These are phyloP conservation scores for Dactylis glomerata DNA, from an alignment of 176 grass and related monocot species.

Conservation along the genomic window DNA sequence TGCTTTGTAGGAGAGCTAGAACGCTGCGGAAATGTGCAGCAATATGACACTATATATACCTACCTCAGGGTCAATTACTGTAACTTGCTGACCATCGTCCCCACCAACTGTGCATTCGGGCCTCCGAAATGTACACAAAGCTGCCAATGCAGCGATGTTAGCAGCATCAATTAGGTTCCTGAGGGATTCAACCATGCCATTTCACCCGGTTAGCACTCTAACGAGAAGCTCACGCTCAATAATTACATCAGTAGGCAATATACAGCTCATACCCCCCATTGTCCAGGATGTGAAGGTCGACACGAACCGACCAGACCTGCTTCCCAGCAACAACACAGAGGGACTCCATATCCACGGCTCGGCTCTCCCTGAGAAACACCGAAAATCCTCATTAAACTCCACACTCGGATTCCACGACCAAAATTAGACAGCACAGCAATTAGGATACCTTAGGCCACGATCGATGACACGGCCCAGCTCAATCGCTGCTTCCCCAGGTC, in stretches of 20 bases:
- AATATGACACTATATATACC: not conserved
- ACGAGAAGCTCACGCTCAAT: not conserved
- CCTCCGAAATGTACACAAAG: slow-evolving; percentile 77
- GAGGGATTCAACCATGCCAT: not conserved
- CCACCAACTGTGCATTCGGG: slow-evolving; percentile 83
- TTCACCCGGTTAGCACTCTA: not conserved
- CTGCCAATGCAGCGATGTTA: slow-evolving; percentile 87
- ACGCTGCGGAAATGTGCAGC: not conserved
- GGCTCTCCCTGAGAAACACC: slow-evolving; percentile 65
- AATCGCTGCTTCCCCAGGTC: slow-evolving; percentile 73
- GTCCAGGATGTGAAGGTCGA: slow-evolving; percentile 96
- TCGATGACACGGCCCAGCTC: slow-evolving; percentile 89
- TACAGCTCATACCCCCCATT: slow-evolving; percentile 81
- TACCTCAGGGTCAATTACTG: slow-evolving; percentile 80
- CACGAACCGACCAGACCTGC: slow-evolving; percentile 85
- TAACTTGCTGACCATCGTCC: slow-evolving; percentile 77
- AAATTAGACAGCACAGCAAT: not conserved
- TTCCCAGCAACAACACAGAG: slow-evolving; percentile 85
- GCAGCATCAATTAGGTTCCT: slow-evolving; percentile 96
- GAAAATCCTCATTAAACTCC: not conserved
- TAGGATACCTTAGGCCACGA: slow-evolving; percentile 70
- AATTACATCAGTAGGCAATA: slow-evolving; percentile 6
- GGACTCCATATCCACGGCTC: slow-evolving; percentile 95
- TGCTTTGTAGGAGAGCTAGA: not conserved
- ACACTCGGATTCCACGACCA: not conserved